phyloP scores from a whole-genome alignment of 2,329 filamentous ascomycete genomes.

The Nannizziopsis barbatae region DNA sequence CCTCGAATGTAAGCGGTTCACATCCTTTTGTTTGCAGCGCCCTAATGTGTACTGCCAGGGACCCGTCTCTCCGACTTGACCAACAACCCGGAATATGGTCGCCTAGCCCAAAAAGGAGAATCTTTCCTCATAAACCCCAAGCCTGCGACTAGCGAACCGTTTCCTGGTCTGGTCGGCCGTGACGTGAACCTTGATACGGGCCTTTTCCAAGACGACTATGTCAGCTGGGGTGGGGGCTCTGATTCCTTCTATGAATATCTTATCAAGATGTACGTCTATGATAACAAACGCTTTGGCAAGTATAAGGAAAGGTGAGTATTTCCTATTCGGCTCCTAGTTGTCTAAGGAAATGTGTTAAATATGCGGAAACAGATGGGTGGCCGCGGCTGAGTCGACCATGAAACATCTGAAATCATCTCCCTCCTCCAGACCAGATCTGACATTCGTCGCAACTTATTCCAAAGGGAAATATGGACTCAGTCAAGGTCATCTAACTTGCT shows the following conservation, averaged over 20 bases:
- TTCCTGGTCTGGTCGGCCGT: slow-evolving; percentile 63
- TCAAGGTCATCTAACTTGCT: slow-evolving; percentile 56
- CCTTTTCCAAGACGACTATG: slow-evolving; percentile 52
- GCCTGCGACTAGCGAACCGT: slow-evolving; percentile 55
- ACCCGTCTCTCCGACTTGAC: slow-evolving; percentile 61
- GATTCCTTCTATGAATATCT: slow-evolving; percentile 86
- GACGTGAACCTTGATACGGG: slow-evolving; percentile 55
- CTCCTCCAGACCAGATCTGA: slow-evolving; percentile 54
- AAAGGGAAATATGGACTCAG: slow-evolving; percentile 27
- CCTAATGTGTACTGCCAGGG: slow-evolving; percentile 11
- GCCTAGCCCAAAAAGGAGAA: slow-evolving; percentile 57
- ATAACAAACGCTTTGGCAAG: slow-evolving; percentile 48
- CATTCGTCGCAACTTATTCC: slow-evolving; percentile 44
- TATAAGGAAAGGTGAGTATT: slow-evolving; percentile 47
- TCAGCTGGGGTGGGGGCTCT: slow-evolving; percentile 65
- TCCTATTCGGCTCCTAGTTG: not conserved
- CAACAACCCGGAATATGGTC: slow-evolving; percentile 53
- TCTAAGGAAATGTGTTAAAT: not conserved
- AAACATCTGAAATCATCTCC: slow-evolving; percentile 59
- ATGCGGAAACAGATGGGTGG: slow-evolving; percentile 48
- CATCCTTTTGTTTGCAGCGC: not conserved
- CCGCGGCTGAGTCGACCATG: slow-evolving; percentile 66
- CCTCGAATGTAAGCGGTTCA: slow-evolving; percentile 50
- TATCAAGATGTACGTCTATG: slow-evolving; percentile 83
- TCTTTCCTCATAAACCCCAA: slow-evolving; percentile 57